A percentile compares a stretch with the other conserved stretches of the same genome.
Evolutionary conservation across 1,284 basidiomycete genomes (phyloP).

Genomic region (Austroboletus niveus): DNA sequence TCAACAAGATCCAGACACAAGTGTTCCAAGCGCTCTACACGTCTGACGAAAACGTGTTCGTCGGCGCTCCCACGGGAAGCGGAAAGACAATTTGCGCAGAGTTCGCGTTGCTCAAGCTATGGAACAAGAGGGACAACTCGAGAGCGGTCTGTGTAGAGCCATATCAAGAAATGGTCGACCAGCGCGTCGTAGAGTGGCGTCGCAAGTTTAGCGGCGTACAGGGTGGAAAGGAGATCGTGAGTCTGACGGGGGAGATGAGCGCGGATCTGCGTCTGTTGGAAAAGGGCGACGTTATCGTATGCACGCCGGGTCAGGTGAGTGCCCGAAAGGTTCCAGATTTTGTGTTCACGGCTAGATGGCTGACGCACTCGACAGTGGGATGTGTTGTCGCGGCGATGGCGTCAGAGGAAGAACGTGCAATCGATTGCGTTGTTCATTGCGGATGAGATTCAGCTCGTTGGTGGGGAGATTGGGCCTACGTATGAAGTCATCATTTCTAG

Average conservation of each 20-base stretch:
- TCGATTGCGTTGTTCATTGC: constrained; percentile 91
- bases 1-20: constrained; percentile 99
- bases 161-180: constrained; percentile 95
- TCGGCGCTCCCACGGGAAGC: constrained; percentile 94
- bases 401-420: constrained; percentile 95
- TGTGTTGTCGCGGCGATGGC: constrained; percentile 93
- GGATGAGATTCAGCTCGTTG: constrained; percentile 94
- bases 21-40: constrained; percentile 98
- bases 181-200: constrained; percentile 86
- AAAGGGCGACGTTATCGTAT: constrained; percentile 90
- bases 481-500: constrained; percentile 96
- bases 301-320: constrained; percentile 81
- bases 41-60: constrained; percentile 93
- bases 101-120: constrained; percentile 89
- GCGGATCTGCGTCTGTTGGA: constrained; percentile 90
- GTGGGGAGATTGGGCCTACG: constrained; percentile 89
- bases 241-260: constrained; percentile 92
- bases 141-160: constrained; percentile 97
- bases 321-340: neutral
- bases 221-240: constrained; percentile 90
- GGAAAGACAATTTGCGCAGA: constrained; percentile 98
- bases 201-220: constrained; percentile 81
- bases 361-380: constrained; percentile 74
- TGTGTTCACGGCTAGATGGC: neutral
- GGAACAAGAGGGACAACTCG: constrained; percentile 84